These are phyloP conservation scores for Pleodorina starrii DNA, from an alignment of 139 green algal species.

Conservation along the genomic window DNA sequence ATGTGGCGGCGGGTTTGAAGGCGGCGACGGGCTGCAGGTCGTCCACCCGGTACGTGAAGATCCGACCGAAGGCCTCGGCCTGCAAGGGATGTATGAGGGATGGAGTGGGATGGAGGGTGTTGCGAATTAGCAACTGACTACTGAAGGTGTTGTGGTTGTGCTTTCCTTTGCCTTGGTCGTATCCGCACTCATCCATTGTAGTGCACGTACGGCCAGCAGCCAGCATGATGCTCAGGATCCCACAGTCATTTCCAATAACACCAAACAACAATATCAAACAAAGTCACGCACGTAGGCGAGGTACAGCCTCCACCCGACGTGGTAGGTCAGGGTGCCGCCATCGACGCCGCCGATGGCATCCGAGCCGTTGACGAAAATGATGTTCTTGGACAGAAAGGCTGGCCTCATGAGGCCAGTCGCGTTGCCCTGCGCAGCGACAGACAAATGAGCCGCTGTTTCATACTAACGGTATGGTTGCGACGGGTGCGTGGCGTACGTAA, in stretches of 20 bases:
- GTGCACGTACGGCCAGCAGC: too few species aligned
- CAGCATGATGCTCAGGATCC: too few species aligned
- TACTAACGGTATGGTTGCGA: neutral
- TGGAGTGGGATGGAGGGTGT: too few species aligned
- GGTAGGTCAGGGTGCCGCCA: constrained; percentile 6
- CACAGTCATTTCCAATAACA: too few species aligned
- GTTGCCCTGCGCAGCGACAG: neutral
- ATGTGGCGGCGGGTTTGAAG: neutral
- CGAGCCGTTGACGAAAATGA: neutral
- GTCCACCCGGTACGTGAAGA: neutral
- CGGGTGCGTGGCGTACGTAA: neutral
- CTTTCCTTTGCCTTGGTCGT: too few species aligned
- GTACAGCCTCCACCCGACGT: neutral
- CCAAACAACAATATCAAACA: too few species aligned
- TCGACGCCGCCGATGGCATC: constrained; percentile 40
- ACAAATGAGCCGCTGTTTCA: neutral
- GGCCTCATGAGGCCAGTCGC: neutral
- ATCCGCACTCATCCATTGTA: too few species aligned
- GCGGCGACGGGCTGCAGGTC: neutral
- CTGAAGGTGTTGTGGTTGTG: too few species aligned
- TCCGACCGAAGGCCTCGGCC: constrained; percentile 11
- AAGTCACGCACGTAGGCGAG: constrained; percentile 2
- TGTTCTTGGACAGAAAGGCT: neutral
- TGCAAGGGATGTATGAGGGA: neutral
- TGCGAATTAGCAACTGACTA: too few species aligned